These are phyloP conservation scores for Rhizophagus clarus DNA, from an alignment of 192 early-diverging fungal species.

Conservation along the genomic window DNA sequence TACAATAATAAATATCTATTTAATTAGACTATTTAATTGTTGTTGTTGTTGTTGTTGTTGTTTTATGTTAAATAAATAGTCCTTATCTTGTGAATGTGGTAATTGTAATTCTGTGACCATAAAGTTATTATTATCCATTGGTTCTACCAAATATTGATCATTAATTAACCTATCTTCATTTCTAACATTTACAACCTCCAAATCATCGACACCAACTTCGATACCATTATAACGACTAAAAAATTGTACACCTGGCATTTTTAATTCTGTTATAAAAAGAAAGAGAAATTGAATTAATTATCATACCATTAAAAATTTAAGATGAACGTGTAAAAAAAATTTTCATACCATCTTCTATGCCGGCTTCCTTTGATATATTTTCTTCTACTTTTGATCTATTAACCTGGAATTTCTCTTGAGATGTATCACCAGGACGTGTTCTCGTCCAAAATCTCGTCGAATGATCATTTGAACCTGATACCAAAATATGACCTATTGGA, in stretches of 20 bases:
- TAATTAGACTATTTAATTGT: too few species aligned
- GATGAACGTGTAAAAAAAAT: background rate
- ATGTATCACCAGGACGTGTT: constrained; percentile 79
- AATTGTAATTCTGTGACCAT: background rate
- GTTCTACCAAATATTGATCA: too few species aligned
- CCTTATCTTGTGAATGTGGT: background rate
- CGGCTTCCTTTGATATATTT: constrained; percentile 39
- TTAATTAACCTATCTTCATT: background rate
- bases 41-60: too few species aligned
- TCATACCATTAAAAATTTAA: background rate
- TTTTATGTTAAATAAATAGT: too few species aligned
- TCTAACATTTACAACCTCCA: background rate
- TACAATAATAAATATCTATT: background rate
- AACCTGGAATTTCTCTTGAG: constrained; percentile 58
- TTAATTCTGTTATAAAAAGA: background rate
- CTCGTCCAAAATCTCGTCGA: constrained; percentile 95
- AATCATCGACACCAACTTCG: background rate
- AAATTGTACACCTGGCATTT: background rate
- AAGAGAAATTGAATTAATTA: background rate
- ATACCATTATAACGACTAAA: background rate
- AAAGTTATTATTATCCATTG: too few species aligned
- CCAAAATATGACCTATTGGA: constrained; percentile 93
- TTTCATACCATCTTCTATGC: constrained; percentile 20
- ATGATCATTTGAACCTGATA: constrained; percentile 94
- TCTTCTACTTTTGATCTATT: constrained; percentile 54